These are phyloP conservation scores for Calonectria ilicicola DNA, from an alignment of 2,329 filamentous ascomycete genomes.

Conservation along the genomic window DNA sequence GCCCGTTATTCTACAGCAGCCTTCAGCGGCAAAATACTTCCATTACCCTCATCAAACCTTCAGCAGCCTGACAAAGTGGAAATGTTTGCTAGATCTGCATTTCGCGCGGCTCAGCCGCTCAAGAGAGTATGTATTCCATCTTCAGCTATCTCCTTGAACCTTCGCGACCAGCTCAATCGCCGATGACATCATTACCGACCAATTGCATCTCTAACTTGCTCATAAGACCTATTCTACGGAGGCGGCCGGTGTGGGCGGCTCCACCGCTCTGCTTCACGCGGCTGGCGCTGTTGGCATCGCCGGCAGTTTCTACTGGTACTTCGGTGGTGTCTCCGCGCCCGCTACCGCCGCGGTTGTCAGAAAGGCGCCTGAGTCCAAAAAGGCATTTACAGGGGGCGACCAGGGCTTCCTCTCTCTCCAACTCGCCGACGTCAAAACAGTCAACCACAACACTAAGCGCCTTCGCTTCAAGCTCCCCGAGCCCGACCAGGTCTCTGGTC, in stretches of 20 bases:
- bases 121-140: slow-evolving; percentile 66
- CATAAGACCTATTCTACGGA: slow-evolving; percentile 74
- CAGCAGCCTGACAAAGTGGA: slow-evolving; percentile 35
- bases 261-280: slow-evolving; percentile 70
- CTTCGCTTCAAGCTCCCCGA: slow-evolving; percentile 90
- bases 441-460: slow-evolving; percentile 97
- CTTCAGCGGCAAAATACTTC: no score
- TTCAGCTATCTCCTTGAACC: no score
- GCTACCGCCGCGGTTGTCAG: slow-evolving; percentile 62
- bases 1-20: no score
- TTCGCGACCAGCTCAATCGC: no score
- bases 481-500: slow-evolving; percentile 84
- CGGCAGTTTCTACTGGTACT: slow-evolving; percentile 68
- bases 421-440: slow-evolving; percentile 79
- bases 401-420: slow-evolving; percentile 78
- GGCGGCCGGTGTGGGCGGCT: slow-evolving; percentile 62
- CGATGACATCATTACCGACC: no score
- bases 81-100: slow-evolving; percentile 77
- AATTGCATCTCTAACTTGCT: no score
- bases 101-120: slow-evolving; percentile 74
- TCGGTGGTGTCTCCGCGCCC: slow-evolving; percentile 64
- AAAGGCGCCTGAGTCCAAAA: slow-evolving; percentile 65
- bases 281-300: slow-evolving; percentile 71
- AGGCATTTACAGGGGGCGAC: slow-evolving; percentile 76
- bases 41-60: no score